Base-by-base conservation (phyloP, 371 early-diverging fungal genomes). In the Zychaea mexicana region DNA sequence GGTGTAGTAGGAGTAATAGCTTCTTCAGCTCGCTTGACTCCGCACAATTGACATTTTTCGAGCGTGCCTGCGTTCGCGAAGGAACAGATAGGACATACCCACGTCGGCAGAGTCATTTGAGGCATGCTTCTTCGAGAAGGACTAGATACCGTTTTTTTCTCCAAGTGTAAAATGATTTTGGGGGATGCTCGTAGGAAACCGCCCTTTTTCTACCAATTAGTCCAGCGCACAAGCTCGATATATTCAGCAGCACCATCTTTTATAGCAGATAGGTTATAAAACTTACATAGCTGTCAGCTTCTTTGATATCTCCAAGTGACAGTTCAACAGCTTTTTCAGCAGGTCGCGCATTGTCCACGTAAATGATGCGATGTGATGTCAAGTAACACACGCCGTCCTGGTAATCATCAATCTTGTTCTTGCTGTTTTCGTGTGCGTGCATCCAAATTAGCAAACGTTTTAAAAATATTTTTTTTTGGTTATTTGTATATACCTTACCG, bases 61-160 rank as follows among this genome's bases (percentile, higher is more conserved):
- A 61, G 15, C 8, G 60, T 65, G 1, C 78, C 76, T 42, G 70
- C 67, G 64, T 94, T 93, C 28, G 77, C 70, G 59, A 80, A 73
- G 32, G 88, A 90, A 66, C 95, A 95, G 28, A 92, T 89, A 13
- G 85, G 60, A 68, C 95, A 95, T 10, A 81, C 82, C 95, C 95
- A 95, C 0, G 65, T 36, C 6, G 74, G 68, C 33, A 63, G 26
- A n/a, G 58, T 24, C 32, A 22, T 38, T 39, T 61, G 27, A n/a
- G 72, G 67, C 9, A 56, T 62, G 63, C 79, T 49, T 19, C 24
- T 49, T 49, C 49, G 21, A 49, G 22, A 19, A 49, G 49, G 49
- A 24, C 49, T 49, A 5, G 49, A 22, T 49, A 49, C 22, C 6
- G 49, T 24, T 10, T 24, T 49, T 49, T n/a, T n/a, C n/a, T 49